Percentiles rank a stretch among this genome's conserved stretches.
phyloP scores from a whole-genome alignment of 2,329 filamentous ascomycete species.

The Cadophora sp. region DNA sequence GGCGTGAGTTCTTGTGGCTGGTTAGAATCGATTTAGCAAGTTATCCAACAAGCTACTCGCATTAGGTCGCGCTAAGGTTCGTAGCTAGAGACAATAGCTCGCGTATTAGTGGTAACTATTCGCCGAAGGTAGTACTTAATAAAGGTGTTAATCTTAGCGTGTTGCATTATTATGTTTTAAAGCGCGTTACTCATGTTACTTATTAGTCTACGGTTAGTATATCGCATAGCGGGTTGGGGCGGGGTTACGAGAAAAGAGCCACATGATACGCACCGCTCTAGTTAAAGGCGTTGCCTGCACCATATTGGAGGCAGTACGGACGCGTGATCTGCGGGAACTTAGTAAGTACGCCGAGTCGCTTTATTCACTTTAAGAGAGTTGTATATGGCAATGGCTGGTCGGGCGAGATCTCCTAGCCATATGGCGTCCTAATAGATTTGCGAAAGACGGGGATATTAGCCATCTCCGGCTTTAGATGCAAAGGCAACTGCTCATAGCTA shows the following conservation, averaged over 20 bases:
- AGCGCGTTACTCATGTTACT: slow-evolving; percentile 31
- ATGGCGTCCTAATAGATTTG: no score
- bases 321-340: no score
- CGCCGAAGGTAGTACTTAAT: slow-evolving; percentile 33
- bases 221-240: slow-evolving; percentile 9
- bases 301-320: no score
- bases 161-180: slow-evolving; percentile 36
- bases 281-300: no score
- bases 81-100: slow-evolving; percentile 30
- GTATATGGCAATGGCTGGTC: no score
- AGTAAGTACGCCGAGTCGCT: no score
- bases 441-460: no score
- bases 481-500: no score
- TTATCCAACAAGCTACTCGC: slow-evolving; percentile 30
- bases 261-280: no score
- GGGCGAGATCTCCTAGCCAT: no score
- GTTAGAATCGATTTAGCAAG: slow-evolving; percentile 33
- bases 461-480: no score
- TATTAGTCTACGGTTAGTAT: slow-evolving; percentile 29
- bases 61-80: slow-evolving; percentile 32
- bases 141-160: slow-evolving; percentile 33
- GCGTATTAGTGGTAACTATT: slow-evolving; percentile 26
- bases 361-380: no score
- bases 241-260: not conserved
- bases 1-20: slow-evolving; percentile 30